phyloP scores from a whole-genome alignment of 169 alveolate species.

The Plasmodium vivax region DNA sequence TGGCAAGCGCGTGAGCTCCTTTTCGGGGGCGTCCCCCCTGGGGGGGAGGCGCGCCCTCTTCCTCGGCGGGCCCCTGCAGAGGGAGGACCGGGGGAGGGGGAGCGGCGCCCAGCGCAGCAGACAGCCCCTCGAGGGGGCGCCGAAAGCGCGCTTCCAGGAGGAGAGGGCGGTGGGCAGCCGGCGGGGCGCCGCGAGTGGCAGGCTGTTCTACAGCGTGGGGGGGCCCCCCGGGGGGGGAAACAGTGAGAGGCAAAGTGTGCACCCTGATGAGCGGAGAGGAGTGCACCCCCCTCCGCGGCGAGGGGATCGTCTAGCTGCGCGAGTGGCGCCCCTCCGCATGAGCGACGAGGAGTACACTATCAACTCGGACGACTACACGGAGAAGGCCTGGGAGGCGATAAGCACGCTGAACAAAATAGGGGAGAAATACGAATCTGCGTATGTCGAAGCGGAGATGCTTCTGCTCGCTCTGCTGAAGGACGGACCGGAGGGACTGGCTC shows the following conservation, averaged over 20 bases:
- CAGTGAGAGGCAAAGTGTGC: no score
- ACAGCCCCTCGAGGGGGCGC: not conserved
- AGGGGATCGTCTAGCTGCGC: not conserved
- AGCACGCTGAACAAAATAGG: slow-evolving; percentile 84
- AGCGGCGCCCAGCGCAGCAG: not conserved
- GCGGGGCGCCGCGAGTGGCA: not conserved
- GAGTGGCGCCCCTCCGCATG: not conserved
- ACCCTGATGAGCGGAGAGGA: no score
- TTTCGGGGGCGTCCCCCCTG: not conserved
- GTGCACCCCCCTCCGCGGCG: no score
- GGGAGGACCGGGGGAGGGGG: not conserved
- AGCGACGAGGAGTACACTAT: slow-evolving; percentile 85
- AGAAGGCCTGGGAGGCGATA: slow-evolving; percentile 92
- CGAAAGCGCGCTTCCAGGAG: not conserved
- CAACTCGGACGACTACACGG: slow-evolving; percentile 89
- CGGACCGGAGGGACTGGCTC: slow-evolving; percentile 86
- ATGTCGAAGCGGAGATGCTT: slow-evolving; percentile 91
- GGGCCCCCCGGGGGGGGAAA: not conserved
- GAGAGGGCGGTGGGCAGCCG: not conserved
- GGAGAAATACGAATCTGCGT: slow-evolving; percentile 84
- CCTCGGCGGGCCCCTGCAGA: not conserved
- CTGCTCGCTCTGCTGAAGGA: slow-evolving; percentile 80
- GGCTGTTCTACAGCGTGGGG: not conserved
- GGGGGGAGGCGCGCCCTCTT: not conserved
- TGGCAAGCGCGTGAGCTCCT: not conserved